Percentiles rank a stretch among this genome's conserved stretches.
Conservation (phyloP, 257 asterid species). For the Lycium ferocissimum region DNA sequence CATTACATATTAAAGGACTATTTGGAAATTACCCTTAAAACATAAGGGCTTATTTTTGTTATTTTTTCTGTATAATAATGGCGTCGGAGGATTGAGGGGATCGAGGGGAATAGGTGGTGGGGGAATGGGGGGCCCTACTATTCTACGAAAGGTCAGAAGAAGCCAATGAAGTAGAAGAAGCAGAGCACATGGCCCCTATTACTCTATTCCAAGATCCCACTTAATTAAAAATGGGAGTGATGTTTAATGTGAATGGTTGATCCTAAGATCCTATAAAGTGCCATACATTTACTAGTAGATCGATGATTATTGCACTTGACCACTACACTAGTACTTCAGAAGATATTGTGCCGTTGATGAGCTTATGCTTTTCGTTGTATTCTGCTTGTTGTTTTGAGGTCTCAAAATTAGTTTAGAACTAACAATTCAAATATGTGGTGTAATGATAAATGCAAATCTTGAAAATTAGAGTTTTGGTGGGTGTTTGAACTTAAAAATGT, state of each 20-base stretch:
- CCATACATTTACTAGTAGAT: neutral
- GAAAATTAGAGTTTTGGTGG: too few species aligned
- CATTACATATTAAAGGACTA: too few species aligned
- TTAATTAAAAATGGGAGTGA: neutral
- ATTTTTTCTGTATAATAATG: neutral
- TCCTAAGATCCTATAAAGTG: neutral
- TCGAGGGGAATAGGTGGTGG: neutral
- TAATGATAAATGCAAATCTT: too few species aligned
- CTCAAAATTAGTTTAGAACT: neutral
- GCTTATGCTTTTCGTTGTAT: neutral
- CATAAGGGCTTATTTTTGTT: too few species aligned
- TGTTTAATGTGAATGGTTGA: neutral
- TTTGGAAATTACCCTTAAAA: too few species aligned
- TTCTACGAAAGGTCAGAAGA: neutral
- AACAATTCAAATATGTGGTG: too few species aligned
- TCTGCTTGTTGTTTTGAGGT: neutral
- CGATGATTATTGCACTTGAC: neutral
- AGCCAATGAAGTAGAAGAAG: neutral
- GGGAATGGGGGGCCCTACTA: neutral
- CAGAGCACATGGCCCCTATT: neutral
- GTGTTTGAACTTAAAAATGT: too few species aligned
- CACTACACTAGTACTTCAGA: neutral
- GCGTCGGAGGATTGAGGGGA: neutral
- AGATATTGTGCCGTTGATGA: neutral
- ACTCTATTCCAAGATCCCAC: neutral